Evolutionary conservation across 2,329 filamentous ascomycete species (phyloP), one percentile per base, ranked within the genome.

Genomic region (Diaporthe amygdali): DNA sequence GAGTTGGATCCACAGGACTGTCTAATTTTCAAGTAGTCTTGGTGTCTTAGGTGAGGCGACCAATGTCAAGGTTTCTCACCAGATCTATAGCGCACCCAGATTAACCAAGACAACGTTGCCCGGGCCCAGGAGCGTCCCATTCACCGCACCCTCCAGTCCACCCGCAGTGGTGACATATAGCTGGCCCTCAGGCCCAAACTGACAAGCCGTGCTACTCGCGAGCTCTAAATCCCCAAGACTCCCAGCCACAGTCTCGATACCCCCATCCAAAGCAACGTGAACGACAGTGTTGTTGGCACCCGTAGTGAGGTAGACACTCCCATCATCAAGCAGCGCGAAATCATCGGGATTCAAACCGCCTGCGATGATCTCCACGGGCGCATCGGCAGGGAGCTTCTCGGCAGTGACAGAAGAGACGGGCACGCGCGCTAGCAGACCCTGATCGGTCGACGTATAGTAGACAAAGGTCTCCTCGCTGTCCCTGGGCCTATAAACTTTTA

Each of bases 361-460:
- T 6, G 66, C 66, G 6, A 69, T 27, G 27, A 69, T 9, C n/a
- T 69, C 39, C 44, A 27, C 54, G 10, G 54, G 39, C 37, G 39
- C 66, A 10, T 25, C 3, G 9, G 66, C 27, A 8, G 37, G 37
- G 37, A 39, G 10, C 10, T 14, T 8, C 20, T 20, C 20, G 44
- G 66, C 30, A 3, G 52, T 69, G 20, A 27, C 5, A 14, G 66
- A 41, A 34, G 47, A 34, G 39, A 69, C 66, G 6, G 66, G 52
- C n/a, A 69, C 32, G 54, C 66, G 66, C 7, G 39, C 52, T 1
- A 69, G 44, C n/a, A 69, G 54, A 8, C 15, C 25, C 32, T 69
- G 66, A 27, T 59, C 54, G 7, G 55, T 69, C 9, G 66, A 69
- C 9, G 66, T 69, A 41, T 69, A 69, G 44, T 69, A 69, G 30